Conservation (phyloP, 2,329 filamentous ascomycete genomes). For the Penicillium nordicum region DNA sequence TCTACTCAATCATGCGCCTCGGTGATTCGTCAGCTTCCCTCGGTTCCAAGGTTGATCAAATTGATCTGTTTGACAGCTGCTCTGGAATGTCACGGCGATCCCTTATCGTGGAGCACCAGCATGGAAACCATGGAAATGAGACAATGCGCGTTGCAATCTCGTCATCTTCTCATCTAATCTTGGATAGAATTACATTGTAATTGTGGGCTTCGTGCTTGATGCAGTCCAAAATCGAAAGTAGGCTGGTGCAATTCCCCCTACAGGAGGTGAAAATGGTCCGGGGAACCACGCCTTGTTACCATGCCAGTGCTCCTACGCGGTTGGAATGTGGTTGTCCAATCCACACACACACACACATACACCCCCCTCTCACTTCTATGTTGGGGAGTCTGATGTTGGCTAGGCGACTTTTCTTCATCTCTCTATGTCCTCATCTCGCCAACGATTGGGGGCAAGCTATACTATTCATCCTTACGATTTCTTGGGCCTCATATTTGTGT, state of each 20-base stretch:
- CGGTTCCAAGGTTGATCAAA: conserved; percentile 1
- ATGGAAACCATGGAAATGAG: conserved; percentile 20
- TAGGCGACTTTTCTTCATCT: neutral
- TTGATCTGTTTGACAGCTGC: conserved; percentile 13
- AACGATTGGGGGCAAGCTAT: neutral
- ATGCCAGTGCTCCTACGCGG: conserved; percentile 21
- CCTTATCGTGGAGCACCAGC: conserved; percentile 8
- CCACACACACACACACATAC: conserved; percentile 3
- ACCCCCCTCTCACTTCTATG: neutral
- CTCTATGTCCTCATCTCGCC: neutral
- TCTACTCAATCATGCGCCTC: neutral
- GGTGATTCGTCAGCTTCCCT: neutral
- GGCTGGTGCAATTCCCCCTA: neutral
- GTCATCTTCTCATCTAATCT: neutral
- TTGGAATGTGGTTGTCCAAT: conserved; percentile 21
- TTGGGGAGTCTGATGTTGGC: conserved; percentile 1
- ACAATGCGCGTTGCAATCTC: conserved; percentile 14
- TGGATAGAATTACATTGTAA: neutral
- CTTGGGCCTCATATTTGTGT: neutral
- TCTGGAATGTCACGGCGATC: conserved; percentile 17
- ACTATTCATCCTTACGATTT: neutral
- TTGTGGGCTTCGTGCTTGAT: conserved; percentile 4
- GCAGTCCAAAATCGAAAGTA: conserved; percentile 1
- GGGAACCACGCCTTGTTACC: conserved; percentile 24
- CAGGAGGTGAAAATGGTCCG: conserved; percentile 10